Conservation (phyloP, 495 filamentous ascomycete species). For the Mytilinidion resinicola region DNA sequence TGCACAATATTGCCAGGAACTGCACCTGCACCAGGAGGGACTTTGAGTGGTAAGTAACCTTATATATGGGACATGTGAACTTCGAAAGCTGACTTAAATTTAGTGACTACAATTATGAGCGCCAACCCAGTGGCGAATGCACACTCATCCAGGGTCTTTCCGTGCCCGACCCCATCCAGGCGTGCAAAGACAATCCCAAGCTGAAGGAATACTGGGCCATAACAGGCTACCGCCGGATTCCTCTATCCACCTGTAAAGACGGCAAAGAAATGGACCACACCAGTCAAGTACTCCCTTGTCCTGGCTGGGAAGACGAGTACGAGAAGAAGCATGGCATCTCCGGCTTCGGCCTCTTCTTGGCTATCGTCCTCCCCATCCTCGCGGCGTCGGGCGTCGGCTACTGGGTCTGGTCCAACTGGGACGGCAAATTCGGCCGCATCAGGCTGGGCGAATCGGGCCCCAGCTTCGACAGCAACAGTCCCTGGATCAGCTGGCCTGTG, state of each 20-base stretch:
- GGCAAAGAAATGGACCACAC: constrained; percentile 65
- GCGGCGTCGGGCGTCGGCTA: constrained; percentile 69
- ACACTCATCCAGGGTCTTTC: constrained; percentile 61
- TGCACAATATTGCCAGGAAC: constrained; percentile 62
- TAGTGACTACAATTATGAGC: constrained; percentile 92
- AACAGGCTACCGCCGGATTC: constrained; percentile 87
- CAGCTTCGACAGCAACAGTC: constrained; percentile 56
- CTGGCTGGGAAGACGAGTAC: constrained; percentile 70
- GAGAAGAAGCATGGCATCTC: constrained; percentile 62
- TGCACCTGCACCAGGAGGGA: constrained; percentile 79
- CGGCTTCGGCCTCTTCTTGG: constrained; percentile 77
- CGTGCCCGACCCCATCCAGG: constrained; percentile 56
- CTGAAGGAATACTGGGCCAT: constrained; percentile 67
- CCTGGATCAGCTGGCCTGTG: constrained; percentile 72
- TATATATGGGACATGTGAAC: constrained; percentile 7
- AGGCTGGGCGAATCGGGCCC: constrained; percentile 59
- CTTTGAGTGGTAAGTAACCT: constrained; percentile 77
- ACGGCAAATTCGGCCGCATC: constrained; percentile 84
- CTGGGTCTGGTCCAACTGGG: constrained; percentile 80
- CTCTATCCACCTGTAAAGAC: constrained; percentile 74
- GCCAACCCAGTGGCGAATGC: constrained; percentile 68
- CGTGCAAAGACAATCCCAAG: constrained; percentile 62
- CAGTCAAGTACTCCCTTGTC: constrained; percentile 54
- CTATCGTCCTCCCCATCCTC: constrained; percentile 64
- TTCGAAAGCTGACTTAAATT: constrained; percentile 18